Conservation (phyloP, 345 rosid species). For the Lumnitzera littorea region DNA sequence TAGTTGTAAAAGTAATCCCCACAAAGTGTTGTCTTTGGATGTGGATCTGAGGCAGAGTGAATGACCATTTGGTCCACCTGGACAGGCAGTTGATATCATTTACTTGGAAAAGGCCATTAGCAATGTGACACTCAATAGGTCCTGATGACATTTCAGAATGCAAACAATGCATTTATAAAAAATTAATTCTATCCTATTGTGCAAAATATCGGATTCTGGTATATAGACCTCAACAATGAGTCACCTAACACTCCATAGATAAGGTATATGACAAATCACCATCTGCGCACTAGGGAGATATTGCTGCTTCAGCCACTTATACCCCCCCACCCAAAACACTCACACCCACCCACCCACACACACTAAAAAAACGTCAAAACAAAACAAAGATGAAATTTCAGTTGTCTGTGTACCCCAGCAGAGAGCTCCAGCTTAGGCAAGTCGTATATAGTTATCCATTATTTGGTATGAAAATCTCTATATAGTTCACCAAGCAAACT, state of each 20-base stretch:
- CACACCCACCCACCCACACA: too few species aligned
- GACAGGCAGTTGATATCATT: slow-evolving; percentile 14
- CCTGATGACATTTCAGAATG: background rate
- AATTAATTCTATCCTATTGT: background rate
- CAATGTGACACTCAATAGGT: background rate
- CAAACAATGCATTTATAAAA: background rate
- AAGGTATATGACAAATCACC: too few species aligned
- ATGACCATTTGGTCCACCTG: slow-evolving; percentile 99
- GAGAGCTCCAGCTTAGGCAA: too few species aligned
- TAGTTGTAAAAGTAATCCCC: slow-evolving; percentile 96
- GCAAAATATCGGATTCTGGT: too few species aligned
- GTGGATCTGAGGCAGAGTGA: slow-evolving; percentile 85
- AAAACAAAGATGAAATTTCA: too few species aligned
- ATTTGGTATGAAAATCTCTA: too few species aligned
- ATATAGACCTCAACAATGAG: background rate
- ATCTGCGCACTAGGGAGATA: background rate
- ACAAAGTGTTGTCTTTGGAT: slow-evolving; percentile 76
- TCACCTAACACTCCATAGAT: background rate
- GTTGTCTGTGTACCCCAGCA: too few species aligned
- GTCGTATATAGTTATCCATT: too few species aligned
- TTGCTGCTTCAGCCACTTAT: background rate
- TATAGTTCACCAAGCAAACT: too few species aligned
- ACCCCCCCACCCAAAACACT: background rate
- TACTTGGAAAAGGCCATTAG: too few species aligned
- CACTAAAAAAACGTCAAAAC: too few species aligned